Percentiles rank a stretch among this genome's conserved stretches.
Evolutionary conservation across 495 filamentous ascomycete species (phyloP).

Genomic region (Talaromyces stipitatus): DNA sequence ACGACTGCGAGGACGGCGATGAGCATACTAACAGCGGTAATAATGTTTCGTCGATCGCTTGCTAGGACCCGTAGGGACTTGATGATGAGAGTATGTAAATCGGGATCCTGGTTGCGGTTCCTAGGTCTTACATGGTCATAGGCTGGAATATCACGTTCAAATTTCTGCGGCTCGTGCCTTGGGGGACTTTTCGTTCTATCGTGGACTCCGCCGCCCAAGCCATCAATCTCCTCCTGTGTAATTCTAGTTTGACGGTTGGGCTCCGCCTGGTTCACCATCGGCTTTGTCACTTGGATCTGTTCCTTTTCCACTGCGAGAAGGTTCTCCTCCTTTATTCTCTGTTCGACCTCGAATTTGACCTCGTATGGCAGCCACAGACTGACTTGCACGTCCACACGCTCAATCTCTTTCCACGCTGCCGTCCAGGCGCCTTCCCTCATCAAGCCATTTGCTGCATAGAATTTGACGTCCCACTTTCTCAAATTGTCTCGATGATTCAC

Average conservation of each 20-base stretch:
- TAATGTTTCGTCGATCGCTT: conserved; percentile 63
- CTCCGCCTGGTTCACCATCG: conserved; percentile 3
- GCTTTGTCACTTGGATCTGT: conserved; percentile 9
- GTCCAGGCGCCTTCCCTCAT: conserved; percentile 90
- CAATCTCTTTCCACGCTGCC: conserved; percentile 95
- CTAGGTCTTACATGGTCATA: neutral
- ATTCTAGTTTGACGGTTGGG: neutral
- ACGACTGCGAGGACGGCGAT: conserved; percentile 46
- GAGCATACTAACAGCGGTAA: conserved; percentile 55
- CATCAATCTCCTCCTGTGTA: conserved; percentile 13
- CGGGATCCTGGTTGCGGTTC: conserved; percentile 20
- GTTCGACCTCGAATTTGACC: conserved; percentile 39
- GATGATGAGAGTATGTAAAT: conserved; percentile 52
- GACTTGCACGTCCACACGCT: conserved; percentile 90
- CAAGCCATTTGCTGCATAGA: conserved; percentile 89
- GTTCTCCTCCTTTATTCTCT: conserved; percentile 21
- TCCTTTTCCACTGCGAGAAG: conserved; percentile 7
- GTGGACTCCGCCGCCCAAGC: conserved; percentile 4
- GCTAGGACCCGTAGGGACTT: conserved; percentile 63
- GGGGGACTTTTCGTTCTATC: neutral
- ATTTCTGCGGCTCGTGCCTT: neutral
- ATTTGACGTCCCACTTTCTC: conserved; percentile 73
- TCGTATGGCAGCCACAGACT: conserved; percentile 59
- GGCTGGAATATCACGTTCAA: neutral
- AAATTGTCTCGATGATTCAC: conserved; percentile 40